phyloP scores from a whole-genome alignment of 257 asterid genomes.

The Ajuga chamaepitys region DNA sequence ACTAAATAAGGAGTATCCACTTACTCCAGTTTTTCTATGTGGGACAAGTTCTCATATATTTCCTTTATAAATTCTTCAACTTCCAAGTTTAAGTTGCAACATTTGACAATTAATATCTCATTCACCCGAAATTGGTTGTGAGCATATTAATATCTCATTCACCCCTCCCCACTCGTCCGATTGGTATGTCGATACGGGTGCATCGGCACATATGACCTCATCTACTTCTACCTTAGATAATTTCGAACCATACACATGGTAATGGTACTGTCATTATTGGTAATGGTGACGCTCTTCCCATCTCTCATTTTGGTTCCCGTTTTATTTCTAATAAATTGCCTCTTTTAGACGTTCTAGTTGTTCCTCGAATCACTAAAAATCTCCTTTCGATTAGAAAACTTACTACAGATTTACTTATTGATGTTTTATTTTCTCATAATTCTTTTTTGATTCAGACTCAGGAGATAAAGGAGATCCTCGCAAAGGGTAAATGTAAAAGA shows the following conservation, averaged over 20 bases:
- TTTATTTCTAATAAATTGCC: neutral
- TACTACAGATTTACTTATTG: neutral
- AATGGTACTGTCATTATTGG: neutral
- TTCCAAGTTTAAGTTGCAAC: too few species aligned
- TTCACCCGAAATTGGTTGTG: too few species aligned
- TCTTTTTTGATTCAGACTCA: neutral
- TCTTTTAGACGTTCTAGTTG: neutral
- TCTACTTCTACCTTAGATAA: neutral
- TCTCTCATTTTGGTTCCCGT: neutral
- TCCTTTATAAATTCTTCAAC: too few species aligned
- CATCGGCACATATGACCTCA: neutral
- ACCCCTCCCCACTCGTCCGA: neutral
- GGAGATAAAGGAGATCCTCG: neutral
- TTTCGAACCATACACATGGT: neutral
- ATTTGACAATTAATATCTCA: too few species aligned
- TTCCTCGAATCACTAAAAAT: neutral
- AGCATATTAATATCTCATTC: too few species aligned
- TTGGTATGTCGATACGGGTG: neutral
- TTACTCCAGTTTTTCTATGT: too few species aligned
- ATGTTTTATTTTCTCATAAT: neutral
- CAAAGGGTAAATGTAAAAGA: neutral
- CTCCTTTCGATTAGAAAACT: neutral
- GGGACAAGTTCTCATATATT: too few species aligned
- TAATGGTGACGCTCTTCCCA: neutral
- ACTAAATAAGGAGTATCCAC: too few species aligned